phyloP scores from a whole-genome alignment of 2,329 filamentous ascomycete species.

The Pseudomassariella vexata region DNA sequence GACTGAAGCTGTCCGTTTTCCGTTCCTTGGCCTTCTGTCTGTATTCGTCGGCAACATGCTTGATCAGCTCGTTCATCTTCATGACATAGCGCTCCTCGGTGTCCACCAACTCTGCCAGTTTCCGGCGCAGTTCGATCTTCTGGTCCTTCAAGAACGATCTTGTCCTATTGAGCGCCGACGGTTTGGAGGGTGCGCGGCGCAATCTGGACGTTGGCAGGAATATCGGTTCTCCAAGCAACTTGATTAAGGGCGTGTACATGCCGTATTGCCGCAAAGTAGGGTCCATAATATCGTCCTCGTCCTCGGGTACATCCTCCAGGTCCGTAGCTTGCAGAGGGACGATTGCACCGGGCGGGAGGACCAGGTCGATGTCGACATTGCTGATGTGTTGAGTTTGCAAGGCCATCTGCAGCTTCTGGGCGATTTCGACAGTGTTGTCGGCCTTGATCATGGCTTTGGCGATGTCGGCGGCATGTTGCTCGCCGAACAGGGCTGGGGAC shows the following conservation, averaged over 20 bases:
- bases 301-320: slow-evolving; percentile 51
- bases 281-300: slow-evolving; percentile 62
- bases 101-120: slow-evolving; percentile 84
- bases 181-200: slow-evolving; percentile 80
- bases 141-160: slow-evolving; percentile 75
- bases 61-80: slow-evolving; percentile 79
- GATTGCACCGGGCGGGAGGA: slow-evolving; percentile 74
- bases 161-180: slow-evolving; percentile 71
- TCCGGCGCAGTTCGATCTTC: slow-evolving; percentile 77
- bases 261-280: slow-evolving; percentile 67
- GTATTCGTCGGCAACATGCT: slow-evolving; percentile 75
- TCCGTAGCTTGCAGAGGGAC: slow-evolving; percentile 56
- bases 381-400: slow-evolving; percentile 76
- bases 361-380: slow-evolving; percentile 82
- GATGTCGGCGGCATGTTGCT: slow-evolving; percentile 88
- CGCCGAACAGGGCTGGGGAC: slow-evolving; percentile 69
- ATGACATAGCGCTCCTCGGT: slow-evolving; percentile 92
- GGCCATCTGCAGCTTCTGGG: slow-evolving; percentile 67
- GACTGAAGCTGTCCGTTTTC: slow-evolving; percentile 58
- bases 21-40: slow-evolving; percentile 60
- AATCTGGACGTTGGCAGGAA: slow-evolving; percentile 84
- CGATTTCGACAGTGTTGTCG: slow-evolving; percentile 68
- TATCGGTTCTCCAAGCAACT: slow-evolving; percentile 73
- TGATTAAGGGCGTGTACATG: slow-evolving; percentile 69
- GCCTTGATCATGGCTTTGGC: slow-evolving; percentile 79